Percentiles rank a stretch among this genome's conserved stretches.
Conservation (phyloP, 2,329 filamentous ascomycete species). For the Cladorrhinum sp. region DNA sequence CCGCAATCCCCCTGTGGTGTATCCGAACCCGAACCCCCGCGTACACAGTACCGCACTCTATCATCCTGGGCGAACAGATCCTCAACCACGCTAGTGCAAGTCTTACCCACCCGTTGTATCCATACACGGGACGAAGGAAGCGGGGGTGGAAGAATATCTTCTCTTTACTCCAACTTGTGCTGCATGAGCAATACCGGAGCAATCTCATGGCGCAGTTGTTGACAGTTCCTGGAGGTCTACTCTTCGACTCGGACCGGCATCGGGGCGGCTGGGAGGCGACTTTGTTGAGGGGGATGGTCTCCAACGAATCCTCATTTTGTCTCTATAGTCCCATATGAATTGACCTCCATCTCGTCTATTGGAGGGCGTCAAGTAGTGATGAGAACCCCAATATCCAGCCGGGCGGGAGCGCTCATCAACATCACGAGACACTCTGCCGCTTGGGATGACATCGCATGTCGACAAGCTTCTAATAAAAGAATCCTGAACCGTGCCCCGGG, state of each 20-base stretch:
- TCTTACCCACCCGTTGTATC: neutral
- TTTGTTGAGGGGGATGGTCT: neutral
- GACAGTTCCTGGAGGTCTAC: neutral
- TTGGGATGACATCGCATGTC: conserved; percentile 13
- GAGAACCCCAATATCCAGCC: conserved; percentile 8
- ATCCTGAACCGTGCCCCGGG: conserved; percentile 18
- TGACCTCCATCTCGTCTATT: conserved; percentile 18
- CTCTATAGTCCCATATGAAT: conserved; percentile 20
- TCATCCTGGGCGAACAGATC: neutral
- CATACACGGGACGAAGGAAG: conserved; percentile 6
- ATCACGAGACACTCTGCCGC: conserved; percentile 12
- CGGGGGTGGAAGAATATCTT: conserved; percentile 4
- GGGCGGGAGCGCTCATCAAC: neutral
- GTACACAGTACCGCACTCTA: neutral
- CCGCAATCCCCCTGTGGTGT: conserved; percentile 6
- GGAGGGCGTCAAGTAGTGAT: neutral
- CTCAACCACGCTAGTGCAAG: conserved; percentile 8
- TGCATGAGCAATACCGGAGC: conserved; percentile 30
- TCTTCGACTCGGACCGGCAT: conserved; percentile 8
- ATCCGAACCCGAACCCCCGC: neutral
- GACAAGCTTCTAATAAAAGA: conserved; percentile 28
- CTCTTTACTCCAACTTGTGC: conserved; percentile 6
- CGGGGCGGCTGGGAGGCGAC: conserved; percentile 11
- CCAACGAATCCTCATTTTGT: conserved; percentile 18
- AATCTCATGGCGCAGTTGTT: conserved; percentile 24